Evolutionary conservation across 2,329 filamentous ascomycete genomes (phyloP).

Genomic region (Sarocladium brachiariae): DNA sequence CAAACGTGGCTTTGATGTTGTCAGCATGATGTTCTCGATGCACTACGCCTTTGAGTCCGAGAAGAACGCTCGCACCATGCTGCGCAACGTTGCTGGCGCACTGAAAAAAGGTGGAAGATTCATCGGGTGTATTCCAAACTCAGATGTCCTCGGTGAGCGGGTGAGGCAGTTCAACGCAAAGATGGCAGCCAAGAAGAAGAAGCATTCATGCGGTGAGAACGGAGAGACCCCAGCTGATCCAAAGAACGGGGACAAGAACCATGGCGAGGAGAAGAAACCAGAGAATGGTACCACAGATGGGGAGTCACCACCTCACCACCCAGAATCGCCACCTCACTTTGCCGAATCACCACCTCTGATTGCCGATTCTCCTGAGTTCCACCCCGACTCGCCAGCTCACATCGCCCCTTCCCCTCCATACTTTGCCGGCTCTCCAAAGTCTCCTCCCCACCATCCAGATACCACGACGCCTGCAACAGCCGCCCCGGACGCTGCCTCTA

Average conservation of each 20-base stretch:
- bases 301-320: constrained; percentile 4
- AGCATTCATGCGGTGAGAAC: not conserved
- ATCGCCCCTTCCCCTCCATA: not conserved
- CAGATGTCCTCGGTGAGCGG: constrained; percentile 74
- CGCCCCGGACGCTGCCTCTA: constrained; percentile 17
- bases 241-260: constrained; percentile 28
- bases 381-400: not conserved
- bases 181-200: constrained; percentile 22
- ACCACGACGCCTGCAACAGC: constrained; percentile 12
- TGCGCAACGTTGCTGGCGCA: constrained; percentile 82
- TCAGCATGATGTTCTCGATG: constrained; percentile 99
- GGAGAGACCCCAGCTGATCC: constrained; percentile 29
- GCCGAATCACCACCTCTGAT: not conserved
- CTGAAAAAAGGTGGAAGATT: constrained; percentile 93
- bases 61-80: constrained; percentile 82
- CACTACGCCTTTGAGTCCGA: constrained; percentile 97
- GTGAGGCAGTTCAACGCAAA: constrained; percentile 70
- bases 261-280: constrained; percentile 19
- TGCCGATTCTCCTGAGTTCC: constrained; percentile 2
- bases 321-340: constrained; percentile 8
- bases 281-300: constrained; percentile 10
- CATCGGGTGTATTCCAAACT: constrained; percentile 95
- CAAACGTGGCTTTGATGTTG: constrained; percentile 84
- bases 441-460: constrained; percentile 3
- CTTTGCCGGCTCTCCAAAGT: not conserved